Base-by-base conservation (phyloP, 345 rosid species). In the Psidium guajava region DNA sequence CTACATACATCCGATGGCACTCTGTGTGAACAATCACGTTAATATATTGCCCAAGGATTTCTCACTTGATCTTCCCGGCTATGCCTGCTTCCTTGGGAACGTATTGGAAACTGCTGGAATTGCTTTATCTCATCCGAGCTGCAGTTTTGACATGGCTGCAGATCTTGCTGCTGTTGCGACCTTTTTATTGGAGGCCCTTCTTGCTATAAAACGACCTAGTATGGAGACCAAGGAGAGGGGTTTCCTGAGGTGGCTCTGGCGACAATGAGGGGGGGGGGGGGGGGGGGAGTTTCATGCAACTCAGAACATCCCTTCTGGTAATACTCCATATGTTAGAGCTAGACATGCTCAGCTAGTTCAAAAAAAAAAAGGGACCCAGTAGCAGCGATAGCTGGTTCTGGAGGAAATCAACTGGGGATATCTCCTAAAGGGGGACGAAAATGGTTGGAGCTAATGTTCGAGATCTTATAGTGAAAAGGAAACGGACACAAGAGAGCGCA, bases 61-160 rank as follows among this genome's bases (percentile, higher is more conserved):
- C 81, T 91, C 94, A 55, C 84, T 82, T 55, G 93, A 92, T 84
- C 92, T 90, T 88, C 98, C 99, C 80, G 90, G 95, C 81, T 91
- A 92, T 90, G 99, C 99, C 81, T 95, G 99, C 87, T 94, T 98
- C 83, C 98, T 98, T 87, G 99, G 97, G 86, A 96, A 96, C 86
- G 88, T 91, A 20, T 88, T 98, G 89, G 99, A 98, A 90, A 92
- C 93, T 84, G 96, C 99, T 83, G 93, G 92, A 87, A 93, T 92
- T 89, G 90, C 94, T 88, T 90, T 98, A 85, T 92, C 95, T 69
- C 95, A 90, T 89, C 95, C 98, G 47, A 92, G 90, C 50, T 94
- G 99, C 91, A 91, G 97, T 81, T 92, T 96, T 90, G 96, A 93
- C 87, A 91, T 92, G 98, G 13, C 51, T 49, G 80, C 89, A 50